Evolutionary conservation across 768 basidiomycete genomes (phyloP), one percentile per base, ranked within the genome.

Genomic region (Hygrocybe punicea): DNA sequence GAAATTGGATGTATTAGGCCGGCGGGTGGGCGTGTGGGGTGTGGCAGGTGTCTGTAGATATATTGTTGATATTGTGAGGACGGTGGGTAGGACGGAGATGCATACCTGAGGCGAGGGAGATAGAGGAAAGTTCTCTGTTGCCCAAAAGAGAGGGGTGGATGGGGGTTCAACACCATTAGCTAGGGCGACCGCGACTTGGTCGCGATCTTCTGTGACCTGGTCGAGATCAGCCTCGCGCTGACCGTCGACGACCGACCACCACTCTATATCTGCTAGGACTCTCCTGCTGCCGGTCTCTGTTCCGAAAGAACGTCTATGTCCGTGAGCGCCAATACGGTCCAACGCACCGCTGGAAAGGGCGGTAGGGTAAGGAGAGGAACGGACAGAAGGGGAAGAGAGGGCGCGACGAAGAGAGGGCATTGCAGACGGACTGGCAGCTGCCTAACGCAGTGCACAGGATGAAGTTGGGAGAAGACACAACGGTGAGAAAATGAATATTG

Each of bases 231-330:
- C 60, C 62, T 78, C 77, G 71, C 77, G 79, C 73, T 92, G 89
- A 60, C 86, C 85, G 58, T 85, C 87, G 60, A 81, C 75, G 62
- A 91, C 89, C 64, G 78, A 82, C 89, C 89, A 91, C 89, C 90
- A 92, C 69, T 91, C 89, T 66, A 92, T 86, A 76, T 92, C 90
- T 34, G 87, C 89, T 59, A 92, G 79, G 63, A 92, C 87, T 63
- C 88, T 80, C 67, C 90, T 80, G 61, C 70, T 76, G 62, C 68
- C 70, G 35, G 81, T 82, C 66, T 87, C 84, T 63, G 88, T 87
- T 59, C 82, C 86, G 19, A 84, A 84, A 11, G 86, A 81, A 58
- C 89, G 84, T 66, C 86, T 81, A 56, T 81, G 72, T 40, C 82
- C 73, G 56, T 77, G 72, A 21, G 73, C 73, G 33, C 76, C 71